Evolutionary conservation across 1,139 yeast genomes (phyloP).

Genomic region (Groenewaldozyma sp.): DNA sequence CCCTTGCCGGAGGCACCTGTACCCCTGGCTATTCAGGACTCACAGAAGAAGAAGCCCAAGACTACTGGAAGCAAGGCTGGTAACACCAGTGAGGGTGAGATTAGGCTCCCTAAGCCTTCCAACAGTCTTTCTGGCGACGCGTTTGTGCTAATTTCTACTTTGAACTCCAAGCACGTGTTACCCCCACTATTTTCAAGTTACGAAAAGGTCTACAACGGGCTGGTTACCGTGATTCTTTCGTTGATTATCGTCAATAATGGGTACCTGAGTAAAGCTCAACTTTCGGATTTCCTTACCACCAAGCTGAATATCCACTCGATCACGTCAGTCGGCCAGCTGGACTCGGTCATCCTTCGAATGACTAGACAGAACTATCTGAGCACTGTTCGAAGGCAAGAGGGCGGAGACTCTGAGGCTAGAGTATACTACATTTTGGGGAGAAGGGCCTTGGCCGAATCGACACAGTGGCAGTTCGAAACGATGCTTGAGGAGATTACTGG

Average conservation of each 20-base stretch:
- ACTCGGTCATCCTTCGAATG: slow-evolving; percentile 5
- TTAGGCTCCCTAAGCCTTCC: neutral
- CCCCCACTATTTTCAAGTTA: slow-evolving; percentile 5
- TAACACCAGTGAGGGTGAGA: neutral
- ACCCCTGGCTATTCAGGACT: slow-evolving; percentile 5
- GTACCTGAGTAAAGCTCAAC: slow-evolving; percentile 2
- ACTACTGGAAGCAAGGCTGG: neutral
- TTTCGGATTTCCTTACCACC: slow-evolving; percentile 2
- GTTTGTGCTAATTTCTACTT: slow-evolving; percentile 7
- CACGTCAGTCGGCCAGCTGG: slow-evolving; percentile 3
- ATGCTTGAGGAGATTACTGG: neutral
- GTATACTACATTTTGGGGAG: slow-evolving; percentile 1
- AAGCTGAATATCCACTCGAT: neutral
- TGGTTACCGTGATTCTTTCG: slow-evolving; percentile 9
- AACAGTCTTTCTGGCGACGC: slow-evolving; percentile 1
- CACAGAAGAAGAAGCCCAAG: slow-evolving; percentile 1
- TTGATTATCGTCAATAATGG: slow-evolving; percentile 10
- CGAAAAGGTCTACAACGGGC: slow-evolving; percentile 10
- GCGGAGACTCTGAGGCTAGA: slow-evolving; percentile 1
- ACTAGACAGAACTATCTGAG: slow-evolving; percentile 5
- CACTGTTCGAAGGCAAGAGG: slow-evolving; percentile 3
- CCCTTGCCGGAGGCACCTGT: slow-evolving; percentile 8
- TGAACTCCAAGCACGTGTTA: slow-evolving; percentile 6
- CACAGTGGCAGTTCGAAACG: neutral
- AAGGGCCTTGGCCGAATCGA: slow-evolving; percentile 2